Evolutionary conservation across 2,329 filamentous ascomycete genomes (phyloP), one percentile per base, ranked within the genome.

Genomic region (Aspergillus vadensis): DNA sequence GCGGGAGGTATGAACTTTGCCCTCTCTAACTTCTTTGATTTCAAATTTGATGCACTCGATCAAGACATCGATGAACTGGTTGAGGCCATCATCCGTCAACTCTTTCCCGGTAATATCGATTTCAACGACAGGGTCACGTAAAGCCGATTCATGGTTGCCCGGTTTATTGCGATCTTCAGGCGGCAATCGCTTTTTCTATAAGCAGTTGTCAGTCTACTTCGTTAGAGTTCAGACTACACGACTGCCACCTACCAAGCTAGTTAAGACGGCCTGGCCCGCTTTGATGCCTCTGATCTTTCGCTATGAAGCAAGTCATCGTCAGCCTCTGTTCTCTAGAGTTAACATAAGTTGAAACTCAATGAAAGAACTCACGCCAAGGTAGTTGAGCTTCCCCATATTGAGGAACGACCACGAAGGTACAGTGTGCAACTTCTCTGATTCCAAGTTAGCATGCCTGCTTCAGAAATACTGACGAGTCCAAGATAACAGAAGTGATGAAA

Each of bases 21-120:
- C 25, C 25, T 27, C 25, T 27, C 25, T 27, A 27, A 27, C 25
- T 27, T 27, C 25, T 27, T 27, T 27, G 25, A 8, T 27, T 27
- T 3, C 25, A 27, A 27, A 27, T 27, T 27, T 61, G 56, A 82
- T 69, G 8, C 78, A 79, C 19, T 70, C 64, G 17, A 76, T 65
- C 9, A 84, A 70, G 17, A 78, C 79, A 53, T 75, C 71, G n/a
- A 77, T 75, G 61, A 83, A 74, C 14, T 75, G 72, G 2, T 61
- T 63, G 10, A 82, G 73, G 9, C 81, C 81, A 8, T 79, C 77
- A 58, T 82, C 79, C 1, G 76, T 79, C n/a, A 83, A 70, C 8
- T 71, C 66, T 67, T 80, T 83, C 38, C 73, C 74, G 4, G 77
- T 74, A 14, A 81, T 70, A 57, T 81, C 79, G 59, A 84, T 74